phyloP scores from a whole-genome alignment of 2,329 filamentous ascomycete species.

The Xylariales sp. region DNA sequence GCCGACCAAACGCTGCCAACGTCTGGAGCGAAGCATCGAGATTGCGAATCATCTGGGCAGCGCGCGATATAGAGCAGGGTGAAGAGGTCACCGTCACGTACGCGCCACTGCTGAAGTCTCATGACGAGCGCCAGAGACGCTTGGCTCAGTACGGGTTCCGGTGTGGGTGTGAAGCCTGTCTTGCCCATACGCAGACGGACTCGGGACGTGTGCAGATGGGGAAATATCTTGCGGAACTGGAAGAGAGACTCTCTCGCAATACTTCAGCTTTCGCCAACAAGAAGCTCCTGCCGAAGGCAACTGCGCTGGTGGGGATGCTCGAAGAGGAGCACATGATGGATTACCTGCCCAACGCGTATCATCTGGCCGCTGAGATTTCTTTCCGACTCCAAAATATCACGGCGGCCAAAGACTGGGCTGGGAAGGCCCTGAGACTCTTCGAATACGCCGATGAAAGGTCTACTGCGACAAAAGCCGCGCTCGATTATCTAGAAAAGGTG shows the following conservation, averaged over 20 bases:
- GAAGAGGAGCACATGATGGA: constrained; percentile 7
- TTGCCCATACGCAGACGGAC: constrained; percentile 7
- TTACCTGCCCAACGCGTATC: constrained; percentile 6
- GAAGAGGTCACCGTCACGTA: constrained; percentile 34
- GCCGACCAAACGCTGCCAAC: constrained; percentile 31
- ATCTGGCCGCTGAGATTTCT: constrained; percentile 1
- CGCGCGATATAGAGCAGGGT: constrained; percentile 26
- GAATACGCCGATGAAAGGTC: constrained; percentile 1
- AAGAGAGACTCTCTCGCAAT: not conserved
- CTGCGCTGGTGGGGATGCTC: not conserved
- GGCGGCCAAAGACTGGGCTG: not conserved
- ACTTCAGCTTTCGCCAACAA: constrained; percentile 25
- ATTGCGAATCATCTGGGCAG: constrained; percentile 12
- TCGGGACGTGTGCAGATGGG: constrained; percentile 10
- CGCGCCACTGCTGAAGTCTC: constrained; percentile 28
- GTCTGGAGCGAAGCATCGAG: constrained; percentile 17
- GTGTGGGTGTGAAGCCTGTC: constrained; percentile 12
- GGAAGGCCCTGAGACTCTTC: not conserved
- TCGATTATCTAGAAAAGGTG: not conserved
- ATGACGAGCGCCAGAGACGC: constrained; percentile 23
- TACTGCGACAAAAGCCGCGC: too few species aligned
- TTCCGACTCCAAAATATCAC: not conserved
- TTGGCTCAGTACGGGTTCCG: constrained; percentile 25
- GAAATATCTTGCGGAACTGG: constrained; percentile 8
- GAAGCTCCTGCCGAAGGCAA: constrained; percentile 4